Conservation (phyloP, 345 rosid species). For the Heritiera fomes region DNA sequence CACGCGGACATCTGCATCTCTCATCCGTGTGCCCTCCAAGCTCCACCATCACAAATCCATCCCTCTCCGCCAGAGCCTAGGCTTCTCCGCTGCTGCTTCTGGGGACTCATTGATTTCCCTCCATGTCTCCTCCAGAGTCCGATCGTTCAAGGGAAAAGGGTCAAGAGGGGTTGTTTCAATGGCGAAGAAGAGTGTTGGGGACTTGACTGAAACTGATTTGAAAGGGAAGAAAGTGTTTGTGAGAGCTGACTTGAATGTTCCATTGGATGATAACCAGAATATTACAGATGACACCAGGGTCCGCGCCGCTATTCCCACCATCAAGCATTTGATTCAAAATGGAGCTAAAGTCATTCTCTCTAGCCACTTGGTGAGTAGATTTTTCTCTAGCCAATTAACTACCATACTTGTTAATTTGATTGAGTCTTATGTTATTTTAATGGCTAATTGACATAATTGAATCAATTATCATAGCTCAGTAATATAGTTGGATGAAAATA, state of each 20-base stretch:
- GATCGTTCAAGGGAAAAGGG: constrained; percentile 38
- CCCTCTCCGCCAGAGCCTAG: constrained; percentile 46
- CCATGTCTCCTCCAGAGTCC: constrained; percentile 51
- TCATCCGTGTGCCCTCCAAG: constrained; percentile 40
- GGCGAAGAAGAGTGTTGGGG: constrained; percentile 96
- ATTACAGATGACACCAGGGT: constrained; percentile 95
- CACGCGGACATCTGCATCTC: constrained; percentile 41
- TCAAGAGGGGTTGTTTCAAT: constrained; percentile 57
- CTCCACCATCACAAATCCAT: constrained; percentile 26
- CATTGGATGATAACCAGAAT: constrained; percentile 85
- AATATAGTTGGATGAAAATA: neutral
- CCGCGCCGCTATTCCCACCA: constrained; percentile 94
- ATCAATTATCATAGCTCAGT: neutral
- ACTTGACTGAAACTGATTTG: constrained; percentile 69
- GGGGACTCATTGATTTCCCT: constrained; percentile 48
- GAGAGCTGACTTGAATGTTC: constrained; percentile 93
- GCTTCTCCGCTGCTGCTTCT: constrained; percentile 52
- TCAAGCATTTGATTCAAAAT: constrained; percentile 81
- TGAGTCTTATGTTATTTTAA: neutral
- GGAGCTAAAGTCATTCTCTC: constrained; percentile 97
- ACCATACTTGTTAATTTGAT: neutral
- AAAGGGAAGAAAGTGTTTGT: constrained; percentile 96
- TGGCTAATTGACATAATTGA: constrained; percentile 2
- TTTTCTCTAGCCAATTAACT: neutral
- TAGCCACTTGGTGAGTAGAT: constrained; percentile 72